Percentiles rank a stretch among this genome's conserved stretches.
phyloP scores from a whole-genome alignment of 805 yeast genomes.

The Lachancea mirantina region DNA sequence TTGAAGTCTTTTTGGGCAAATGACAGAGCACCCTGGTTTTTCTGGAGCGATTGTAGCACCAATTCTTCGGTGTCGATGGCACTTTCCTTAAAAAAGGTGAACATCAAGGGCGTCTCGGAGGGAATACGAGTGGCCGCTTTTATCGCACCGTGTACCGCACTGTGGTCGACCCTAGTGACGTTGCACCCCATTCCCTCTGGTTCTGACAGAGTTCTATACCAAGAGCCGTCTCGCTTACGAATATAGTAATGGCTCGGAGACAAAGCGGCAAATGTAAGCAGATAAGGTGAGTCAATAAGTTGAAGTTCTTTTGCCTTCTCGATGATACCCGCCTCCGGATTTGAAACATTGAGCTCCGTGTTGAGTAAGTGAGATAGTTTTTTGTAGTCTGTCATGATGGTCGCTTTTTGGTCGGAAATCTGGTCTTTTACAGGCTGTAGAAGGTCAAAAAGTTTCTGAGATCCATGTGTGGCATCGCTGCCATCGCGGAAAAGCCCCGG shows the following conservation, averaged over 20 bases:
- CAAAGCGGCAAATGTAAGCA: constrained; percentile 21
- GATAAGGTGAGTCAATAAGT: constrained; percentile 24
- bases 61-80: constrained; percentile 15
- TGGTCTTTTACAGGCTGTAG: constrained; percentile 14
- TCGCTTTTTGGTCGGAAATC: constrained; percentile 12
- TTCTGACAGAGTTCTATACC: constrained; percentile 18
- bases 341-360: constrained; percentile 24
- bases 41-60: constrained; percentile 13
- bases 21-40: constrained; percentile 15
- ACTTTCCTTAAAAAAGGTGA: constrained; percentile 19
- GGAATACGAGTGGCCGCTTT: constrained; percentile 20
- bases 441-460: constrained; percentile 7
- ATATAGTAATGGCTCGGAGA: constrained; percentile 26
- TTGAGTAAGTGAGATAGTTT: constrained; percentile 21
- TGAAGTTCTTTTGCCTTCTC: constrained; percentile 20
- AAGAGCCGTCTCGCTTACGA: constrained; percentile 16
- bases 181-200: constrained; percentile 14
- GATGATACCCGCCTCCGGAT: constrained; percentile 23
- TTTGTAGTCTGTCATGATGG: constrained; percentile 23
- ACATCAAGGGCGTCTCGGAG: constrained; percentile 28
- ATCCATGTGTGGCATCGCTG: background rate
- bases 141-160: constrained; percentile 19
- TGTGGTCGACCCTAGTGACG: constrained; percentile 10
- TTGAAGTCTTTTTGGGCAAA: constrained; percentile 4
- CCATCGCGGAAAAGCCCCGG: constrained; percentile 6